Evolutionary conservation across 176 grass and related monocot species (phyloP), one percentile per base, ranked within the genome.

Genomic region (Pontederia paniculata): DNA sequence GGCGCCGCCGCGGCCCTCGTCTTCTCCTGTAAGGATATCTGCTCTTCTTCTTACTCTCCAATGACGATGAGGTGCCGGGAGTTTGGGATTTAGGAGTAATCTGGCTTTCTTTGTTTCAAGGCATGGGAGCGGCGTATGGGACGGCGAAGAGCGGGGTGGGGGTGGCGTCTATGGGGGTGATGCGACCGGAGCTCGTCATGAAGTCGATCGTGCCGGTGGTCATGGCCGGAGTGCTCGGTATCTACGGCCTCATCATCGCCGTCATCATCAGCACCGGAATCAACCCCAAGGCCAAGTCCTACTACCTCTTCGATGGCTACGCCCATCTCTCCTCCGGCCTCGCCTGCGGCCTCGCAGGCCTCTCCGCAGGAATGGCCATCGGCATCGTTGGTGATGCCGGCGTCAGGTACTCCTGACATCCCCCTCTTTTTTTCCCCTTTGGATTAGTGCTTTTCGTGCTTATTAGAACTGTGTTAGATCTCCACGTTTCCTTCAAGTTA

Each of bases 211-310:
- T 88, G 41, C 79, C 79, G 23, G 79, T 88, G 31, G 84, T 88
- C 76, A 88, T 88, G 84, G 79, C 84, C 2, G 79, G 84, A 25
- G 84, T 88, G n/a, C 79, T 88, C 64, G 84, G 76, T 5, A 88
- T 88, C 60, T 88, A 88, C 79, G 84, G 84, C 12, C 74, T 88
- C 65, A 88, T 88, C 67, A 88, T 88, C 61, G 84, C 84, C 62
- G 84, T 83, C 70, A 88, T 88, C 69, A 88, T 88, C 52, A 79
- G 75, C 55, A 88, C 84, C 13, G 84, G 79, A 44, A 88, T 88
- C 60, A 88, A 88, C 71, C 84, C 84, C 56, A 88, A 88, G 84
- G 84, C 84, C 78, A 88, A 88, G 62, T 71, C 84, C 2, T 88
- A 88, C 72, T 88, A 57, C 72, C 84, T 88, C 61, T 88, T 88